A percentile compares a stretch with the other conserved stretches of the same genome.
These are phyloP conservation scores for Zarea fungicola DNA, from an alignment of 2,329 filamentous ascomycete species.

Conservation along the genomic window DNA sequence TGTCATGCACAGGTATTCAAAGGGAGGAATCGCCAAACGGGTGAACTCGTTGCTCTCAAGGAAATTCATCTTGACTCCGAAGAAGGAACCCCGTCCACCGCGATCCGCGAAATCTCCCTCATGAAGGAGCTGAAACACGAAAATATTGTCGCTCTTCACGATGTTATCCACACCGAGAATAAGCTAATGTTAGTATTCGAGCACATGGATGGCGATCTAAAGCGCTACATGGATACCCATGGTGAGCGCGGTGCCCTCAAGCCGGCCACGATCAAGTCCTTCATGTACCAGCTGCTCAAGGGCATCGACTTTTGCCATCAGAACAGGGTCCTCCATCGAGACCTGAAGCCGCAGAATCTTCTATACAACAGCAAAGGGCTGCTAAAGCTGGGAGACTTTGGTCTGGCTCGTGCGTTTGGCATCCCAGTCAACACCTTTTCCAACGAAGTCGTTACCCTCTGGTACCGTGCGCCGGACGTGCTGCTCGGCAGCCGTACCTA, in stretches of 20 bases:
- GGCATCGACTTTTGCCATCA: slow-evolving; percentile 98
- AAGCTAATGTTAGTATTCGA: slow-evolving; percentile 99
- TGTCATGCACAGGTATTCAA: slow-evolving; percentile 74
- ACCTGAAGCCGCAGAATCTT: slow-evolving; percentile 93
- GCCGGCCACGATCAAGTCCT: slow-evolving; percentile 89
- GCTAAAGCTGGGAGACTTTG: slow-evolving; percentile 91
- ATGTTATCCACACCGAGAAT: slow-evolving; percentile 99
- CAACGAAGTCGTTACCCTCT: slow-evolving; percentile 94
- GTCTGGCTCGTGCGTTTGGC: slow-evolving; percentile 87
- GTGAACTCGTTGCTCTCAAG: slow-evolving; percentile 93
- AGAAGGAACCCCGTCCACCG: slow-evolving; percentile 94
- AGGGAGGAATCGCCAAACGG: slow-evolving; percentile 93
- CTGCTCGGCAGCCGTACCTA: slow-evolving; percentile 91
- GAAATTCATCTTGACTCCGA: slow-evolving; percentile 98
- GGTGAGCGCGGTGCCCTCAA: slow-evolving; percentile 87
- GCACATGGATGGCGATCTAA: slow-evolving; percentile 96
- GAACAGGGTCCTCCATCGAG: slow-evolving; percentile 90
- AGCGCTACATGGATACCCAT: slow-evolving; percentile 96
- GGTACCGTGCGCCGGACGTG: slow-evolving; percentile 96
- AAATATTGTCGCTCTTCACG: slow-evolving; percentile 94
- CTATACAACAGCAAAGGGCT: slow-evolving; percentile 89
- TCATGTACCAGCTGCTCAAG: slow-evolving; percentile 95
- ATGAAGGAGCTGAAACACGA: slow-evolving; percentile 99
- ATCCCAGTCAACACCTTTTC: slow-evolving; percentile 98
- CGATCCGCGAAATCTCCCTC: slow-evolving; percentile 95